phyloP scores from a whole-genome alignment of 139 green algal genomes.

The Chlamydomonas eustigma region DNA sequence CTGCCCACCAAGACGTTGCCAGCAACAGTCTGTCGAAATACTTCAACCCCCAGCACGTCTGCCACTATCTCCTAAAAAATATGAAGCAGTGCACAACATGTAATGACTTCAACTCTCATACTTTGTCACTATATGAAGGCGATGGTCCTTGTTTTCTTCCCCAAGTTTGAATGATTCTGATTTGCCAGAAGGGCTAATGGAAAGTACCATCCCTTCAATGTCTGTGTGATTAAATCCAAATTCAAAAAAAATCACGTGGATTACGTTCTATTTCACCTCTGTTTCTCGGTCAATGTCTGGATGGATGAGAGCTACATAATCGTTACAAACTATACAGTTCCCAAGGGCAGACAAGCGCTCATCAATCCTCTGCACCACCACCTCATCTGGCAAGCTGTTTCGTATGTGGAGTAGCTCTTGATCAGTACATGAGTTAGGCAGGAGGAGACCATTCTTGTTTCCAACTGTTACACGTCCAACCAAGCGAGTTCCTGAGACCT shows the following conservation, averaged over 20 bases:
- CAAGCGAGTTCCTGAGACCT: conserved; percentile 87
- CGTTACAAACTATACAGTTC: conserved; percentile 98
- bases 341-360: conserved; percentile 95
- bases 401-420: conserved; percentile 97
- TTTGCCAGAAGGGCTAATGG: no score
- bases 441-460: conserved; percentile 96
- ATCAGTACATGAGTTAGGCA: conserved; percentile 92
- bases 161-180: no score
- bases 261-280: conserved; percentile 15
- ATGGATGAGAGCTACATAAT: conserved; percentile 97
- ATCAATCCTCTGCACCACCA: conserved; percentile 42
- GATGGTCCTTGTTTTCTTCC: no score
- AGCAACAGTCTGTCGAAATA: conserved; percentile 96
- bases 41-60: conserved; percentile 98
- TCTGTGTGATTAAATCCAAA: no score
- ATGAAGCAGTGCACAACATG: background rate
- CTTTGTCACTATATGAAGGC: no score
- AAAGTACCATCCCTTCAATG: no score
- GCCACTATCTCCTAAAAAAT: conserved; percentile 39
- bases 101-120: no score
- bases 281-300: conserved; percentile 86
- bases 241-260: no score
- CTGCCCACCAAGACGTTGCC: conserved; percentile 91
- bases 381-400: conserved; percentile 93
- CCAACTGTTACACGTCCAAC: conserved; percentile 88